A percentile compares a stretch with the other conserved stretches of the same genome.
phyloP scores from a whole-genome alignment of 2,329 filamentous ascomycete genomes.

The Sporothrix luriei region DNA sequence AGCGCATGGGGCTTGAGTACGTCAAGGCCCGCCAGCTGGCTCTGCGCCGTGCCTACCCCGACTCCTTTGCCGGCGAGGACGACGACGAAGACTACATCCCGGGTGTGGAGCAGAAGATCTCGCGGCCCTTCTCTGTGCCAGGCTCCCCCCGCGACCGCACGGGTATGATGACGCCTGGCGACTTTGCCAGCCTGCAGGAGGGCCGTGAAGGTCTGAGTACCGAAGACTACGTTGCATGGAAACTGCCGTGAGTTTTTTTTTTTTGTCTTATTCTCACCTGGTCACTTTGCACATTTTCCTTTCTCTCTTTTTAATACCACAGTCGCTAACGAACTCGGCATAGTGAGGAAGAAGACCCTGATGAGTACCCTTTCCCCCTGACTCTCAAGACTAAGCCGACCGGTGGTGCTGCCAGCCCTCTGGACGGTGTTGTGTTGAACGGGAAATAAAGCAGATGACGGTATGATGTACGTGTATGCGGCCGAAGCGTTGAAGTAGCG shows the following conservation, averaged over 20 bases:
- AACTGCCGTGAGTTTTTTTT: constrained; percentile 77
- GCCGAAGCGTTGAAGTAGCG: background rate
- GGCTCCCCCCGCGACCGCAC: constrained; percentile 87
- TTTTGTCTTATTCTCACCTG: no score
- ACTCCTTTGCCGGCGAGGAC: constrained; percentile 77
- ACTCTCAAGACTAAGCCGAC: constrained; percentile 59
- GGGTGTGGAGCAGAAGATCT: constrained; percentile 92
- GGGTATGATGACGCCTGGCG: constrained; percentile 98
- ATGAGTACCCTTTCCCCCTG: constrained; percentile 64
- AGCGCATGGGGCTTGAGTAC: constrained; percentile 99
- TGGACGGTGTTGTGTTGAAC: constrained; percentile 49
- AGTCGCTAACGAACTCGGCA: constrained; percentile 40
- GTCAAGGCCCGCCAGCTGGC: constrained; percentile 95
- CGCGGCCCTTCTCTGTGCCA: constrained; percentile 87
- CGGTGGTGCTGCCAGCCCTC: constrained; percentile 47
- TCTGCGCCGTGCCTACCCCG: constrained; percentile 85
- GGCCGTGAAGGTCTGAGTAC: constrained; percentile 89
- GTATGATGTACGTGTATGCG: background rate
- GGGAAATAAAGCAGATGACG: constrained; percentile 42
- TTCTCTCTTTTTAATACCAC: constrained; percentile 6
- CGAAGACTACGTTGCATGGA: constrained; percentile 98
- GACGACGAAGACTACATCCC: constrained; percentile 91
- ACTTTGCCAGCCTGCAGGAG: constrained; percentile 95
- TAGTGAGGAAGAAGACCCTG: constrained; percentile 91
- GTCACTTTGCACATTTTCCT: background rate